phyloP scores from a whole-genome alignment of 1,139 yeast species.

The Kodamaea ohmeri region DNA sequence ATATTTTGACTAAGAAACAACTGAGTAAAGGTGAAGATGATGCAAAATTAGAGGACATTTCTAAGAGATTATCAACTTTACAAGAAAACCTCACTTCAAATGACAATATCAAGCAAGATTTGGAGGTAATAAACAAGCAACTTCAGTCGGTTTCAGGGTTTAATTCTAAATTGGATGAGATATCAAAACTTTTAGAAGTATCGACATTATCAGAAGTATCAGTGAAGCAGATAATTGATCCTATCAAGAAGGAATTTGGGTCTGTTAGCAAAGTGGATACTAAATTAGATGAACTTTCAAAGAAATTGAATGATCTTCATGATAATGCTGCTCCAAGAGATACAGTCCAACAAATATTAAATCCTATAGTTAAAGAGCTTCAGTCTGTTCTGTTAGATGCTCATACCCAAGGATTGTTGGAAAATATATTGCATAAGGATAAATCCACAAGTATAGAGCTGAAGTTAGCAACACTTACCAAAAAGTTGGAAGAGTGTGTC shows the following conservation, averaged over 20 bases:
- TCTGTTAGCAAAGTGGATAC: neutral
- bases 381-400: conserved; percentile 24
- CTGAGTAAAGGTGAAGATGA: neutral
- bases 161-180: neutral
- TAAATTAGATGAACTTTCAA: neutral
- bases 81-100: neutral
- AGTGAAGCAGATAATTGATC: neutral
- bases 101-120: neutral
- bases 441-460: conserved; percentile 7
- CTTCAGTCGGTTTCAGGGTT: neutral
- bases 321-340: conserved; percentile 16
- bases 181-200: neutral
- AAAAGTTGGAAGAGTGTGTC: conserved; percentile 4
- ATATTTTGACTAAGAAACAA: neutral
- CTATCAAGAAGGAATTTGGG: neutral
- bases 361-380: conserved; percentile 27
- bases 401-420: conserved; percentile 20
- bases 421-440: conserved; percentile 18
- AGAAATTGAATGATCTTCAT: neutral
- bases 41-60: neutral
- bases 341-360: conserved; percentile 21
- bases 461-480: conserved; percentile 6
- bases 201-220: neutral
- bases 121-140: neutral
- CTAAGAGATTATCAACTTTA: neutral